Base-by-base conservation (phyloP, 2,329 filamentous ascomycete species). In the Lachnellula suecica region DNA sequence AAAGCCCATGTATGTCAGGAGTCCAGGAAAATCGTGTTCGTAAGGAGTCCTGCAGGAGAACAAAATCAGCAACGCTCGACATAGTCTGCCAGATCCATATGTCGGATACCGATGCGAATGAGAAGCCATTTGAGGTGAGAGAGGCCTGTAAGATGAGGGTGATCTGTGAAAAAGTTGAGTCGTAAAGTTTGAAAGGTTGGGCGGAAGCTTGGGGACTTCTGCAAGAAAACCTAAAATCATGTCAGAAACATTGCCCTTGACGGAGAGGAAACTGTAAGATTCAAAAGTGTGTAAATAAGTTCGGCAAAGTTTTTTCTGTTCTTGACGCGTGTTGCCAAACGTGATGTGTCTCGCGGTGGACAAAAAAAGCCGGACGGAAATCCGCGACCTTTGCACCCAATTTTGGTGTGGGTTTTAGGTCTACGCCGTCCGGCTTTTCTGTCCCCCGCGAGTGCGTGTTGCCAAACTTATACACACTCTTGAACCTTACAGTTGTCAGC, bases 61-160 rank as follows among this genome's bases (percentile, higher is more conserved):
- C 59, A 51, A 62, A 56, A 66, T 66, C 62, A 65, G 64, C 61
- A 47, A 55, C 49, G 48, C 61, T 22, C 53, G 29, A 48, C 41
- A 35, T 38, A 24, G 31, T 49, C 13, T 45, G 45, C 40, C 6
- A 49, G 15, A 15, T 31, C 46, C 24, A 19, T 25, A 34, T 44
- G 17, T 42, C 35, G 23, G 31, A 27, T 29, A 11, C 29, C 17
- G 13, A 25, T 9, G 20, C 19, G 6, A 10, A 23, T n/a, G 20
- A 15, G 37, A 23, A 40, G 10, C 37, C 4, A 23, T 40, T 40
- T 40, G n/a, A 19, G 8, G 20, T 11, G 37, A 20, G 19, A 40
- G 2, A 31, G 37, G 20, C 37, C n/a, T 40, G 37, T 4, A 11
- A 11, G 2, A 19, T 6, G 8, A 17, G 37, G 11, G 13, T 23